phyloP scores from a whole-genome alignment of 1,284 basidiomycete genomes.

The Ceratobasidium sp. region DNA sequence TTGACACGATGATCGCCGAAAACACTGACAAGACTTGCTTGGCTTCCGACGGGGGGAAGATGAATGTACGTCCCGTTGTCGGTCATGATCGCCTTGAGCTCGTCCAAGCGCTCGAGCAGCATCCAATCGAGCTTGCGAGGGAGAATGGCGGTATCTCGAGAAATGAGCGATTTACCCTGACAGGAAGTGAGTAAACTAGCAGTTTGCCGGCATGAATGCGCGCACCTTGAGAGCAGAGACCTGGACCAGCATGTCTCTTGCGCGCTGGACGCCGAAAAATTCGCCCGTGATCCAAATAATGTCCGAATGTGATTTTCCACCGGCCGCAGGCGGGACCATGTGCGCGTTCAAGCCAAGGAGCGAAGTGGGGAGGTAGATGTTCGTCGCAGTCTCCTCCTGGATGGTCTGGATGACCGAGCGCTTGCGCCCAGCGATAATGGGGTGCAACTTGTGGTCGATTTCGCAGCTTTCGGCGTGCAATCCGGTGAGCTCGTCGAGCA shows the following conservation, averaged over 20 bases:
- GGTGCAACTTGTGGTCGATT: slow-evolving; percentile 95
- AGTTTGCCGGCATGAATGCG: slow-evolving; percentile 13
- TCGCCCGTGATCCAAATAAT: slow-evolving; percentile 97
- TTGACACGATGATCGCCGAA: slow-evolving; percentile 96
- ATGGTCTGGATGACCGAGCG: slow-evolving; percentile 90
- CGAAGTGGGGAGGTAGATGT: slow-evolving; percentile 94
- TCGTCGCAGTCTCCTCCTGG: slow-evolving; percentile 97
- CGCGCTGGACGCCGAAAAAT: slow-evolving; percentile 95
- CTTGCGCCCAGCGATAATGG: slow-evolving; percentile 92
- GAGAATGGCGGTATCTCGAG: slow-evolving; percentile 92
- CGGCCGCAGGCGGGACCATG: slow-evolving; percentile 28
- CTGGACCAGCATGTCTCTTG: slow-evolving; percentile 94
- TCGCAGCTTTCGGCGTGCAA: slow-evolving; percentile 92
- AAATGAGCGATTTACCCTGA: slow-evolving; percentile 93
- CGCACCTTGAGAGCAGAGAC: slow-evolving; percentile 88
- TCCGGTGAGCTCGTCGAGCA: slow-evolving; percentile 94
- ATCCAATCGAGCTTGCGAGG: slow-evolving; percentile 99
- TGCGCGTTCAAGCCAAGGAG: slow-evolving; percentile 85
- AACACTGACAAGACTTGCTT: slow-evolving; percentile 92
- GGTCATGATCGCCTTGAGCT: slow-evolving; percentile 91
- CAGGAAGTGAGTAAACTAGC: slow-evolving; percentile 32
- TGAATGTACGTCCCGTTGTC: slow-evolving; percentile 98
- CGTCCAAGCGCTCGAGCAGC: slow-evolving; percentile 92
- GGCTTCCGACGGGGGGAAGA: slow-evolving; percentile 91
- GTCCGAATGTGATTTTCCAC: slow-evolving; percentile 61